Base-by-base conservation (phyloP, 2,329 filamentous ascomycete species). In the Westerdykella ornata region DNA sequence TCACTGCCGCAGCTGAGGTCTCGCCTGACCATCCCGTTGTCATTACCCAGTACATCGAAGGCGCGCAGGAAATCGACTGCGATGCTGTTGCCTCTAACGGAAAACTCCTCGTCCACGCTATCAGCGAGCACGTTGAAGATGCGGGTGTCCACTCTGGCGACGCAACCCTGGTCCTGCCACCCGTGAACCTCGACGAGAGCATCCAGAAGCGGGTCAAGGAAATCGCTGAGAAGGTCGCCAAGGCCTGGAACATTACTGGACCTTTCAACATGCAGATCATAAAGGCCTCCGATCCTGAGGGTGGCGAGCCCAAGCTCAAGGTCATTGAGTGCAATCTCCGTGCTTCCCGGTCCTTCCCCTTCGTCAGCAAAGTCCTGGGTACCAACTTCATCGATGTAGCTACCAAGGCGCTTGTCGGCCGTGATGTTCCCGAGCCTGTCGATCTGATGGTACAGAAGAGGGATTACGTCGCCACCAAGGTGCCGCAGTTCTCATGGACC, bases 251-350 rank as follows among this genome's bases (percentile, higher is more conserved):
- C 62, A 97, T 97, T 67, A 97, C 88, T 15, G 92, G 92, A 41
- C 92, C 92, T 44, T 98, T 97, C 81, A 98, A 98, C 78, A 97
- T 98, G 90, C 92, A 98, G 66, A 94, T 98, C 70, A 97, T 98
- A 78, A 94, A 94, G 74, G 88, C 85, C 28, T 76, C 86, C 11
- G 74, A 84, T 59, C 80, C 84, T 22, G 81, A 86, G 44, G 85
- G 85, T 43, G 83, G 82, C 42, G 78, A 84, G 60, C 80, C 85
- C 26, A 75, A 78, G 19, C 79, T 97, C 52, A 96, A 96, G 76
- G 90, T 97, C 60, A 97, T 97, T 49, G 90, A 97, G 72, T 97
- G 90, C 75, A 97, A 97, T 69, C 81, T 97, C 48, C 90, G 90
- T 67, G 92, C 90, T 43, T 97, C 90, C 45, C 88, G 90, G 49